phyloP scores from a whole-genome alignment of 2,329 filamentous ascomycete species.

The Furcasterigmium furcatum region DNA sequence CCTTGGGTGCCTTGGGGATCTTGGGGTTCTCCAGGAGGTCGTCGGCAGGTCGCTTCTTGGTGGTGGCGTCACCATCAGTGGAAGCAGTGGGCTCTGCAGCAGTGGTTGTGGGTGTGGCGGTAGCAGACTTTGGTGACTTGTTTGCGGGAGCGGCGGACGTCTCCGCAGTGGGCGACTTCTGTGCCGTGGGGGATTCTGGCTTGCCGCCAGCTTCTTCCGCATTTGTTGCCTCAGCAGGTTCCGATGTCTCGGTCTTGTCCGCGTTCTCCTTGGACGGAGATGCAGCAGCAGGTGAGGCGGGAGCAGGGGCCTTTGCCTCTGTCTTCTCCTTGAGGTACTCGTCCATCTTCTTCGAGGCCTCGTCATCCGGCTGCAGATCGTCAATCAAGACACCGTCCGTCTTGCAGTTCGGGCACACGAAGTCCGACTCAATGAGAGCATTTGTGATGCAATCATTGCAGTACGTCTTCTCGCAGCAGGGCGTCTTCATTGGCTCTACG shows the following conservation, averaged over 20 bases:
- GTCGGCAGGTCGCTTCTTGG: constrained; percentile 82
- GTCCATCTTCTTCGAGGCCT: constrained; percentile 74
- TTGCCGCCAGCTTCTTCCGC: constrained; percentile 15
- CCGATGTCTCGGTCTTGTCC: constrained; percentile 8
- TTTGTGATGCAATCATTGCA: constrained; percentile 99
- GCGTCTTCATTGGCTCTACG: constrained; percentile 97
- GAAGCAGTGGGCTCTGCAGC: constrained; percentile 17
- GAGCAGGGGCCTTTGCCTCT: constrained; percentile 47
- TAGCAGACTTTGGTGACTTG: constrained; percentile 21
- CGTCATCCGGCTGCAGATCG: constrained; percentile 80
- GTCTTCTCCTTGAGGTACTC: constrained; percentile 62
- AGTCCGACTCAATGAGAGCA: constrained; percentile 96
- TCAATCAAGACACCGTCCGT: constrained; percentile 90
- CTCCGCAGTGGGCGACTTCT: constrained; percentile 22
- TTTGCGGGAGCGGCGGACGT: constrained; percentile 35
- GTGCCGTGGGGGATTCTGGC: constrained; percentile 21
- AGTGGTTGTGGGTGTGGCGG: constrained; percentile 19
- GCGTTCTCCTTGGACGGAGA: constrained; percentile 23
- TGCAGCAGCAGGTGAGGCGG: constrained; percentile 22
- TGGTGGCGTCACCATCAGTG: constrained; percentile 24
- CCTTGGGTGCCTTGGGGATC: constrained; percentile 63
- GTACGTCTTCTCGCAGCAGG: constrained; percentile 97
- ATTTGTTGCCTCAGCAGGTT: constrained; percentile 7
- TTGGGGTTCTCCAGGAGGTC: constrained; percentile 63
- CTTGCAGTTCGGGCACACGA: constrained; percentile 89